Percentiles rank a stretch among this genome's conserved stretches.
phyloP scores from a whole-genome alignment of 352 stramenopile species.

The Pythium guiyangense region DNA sequence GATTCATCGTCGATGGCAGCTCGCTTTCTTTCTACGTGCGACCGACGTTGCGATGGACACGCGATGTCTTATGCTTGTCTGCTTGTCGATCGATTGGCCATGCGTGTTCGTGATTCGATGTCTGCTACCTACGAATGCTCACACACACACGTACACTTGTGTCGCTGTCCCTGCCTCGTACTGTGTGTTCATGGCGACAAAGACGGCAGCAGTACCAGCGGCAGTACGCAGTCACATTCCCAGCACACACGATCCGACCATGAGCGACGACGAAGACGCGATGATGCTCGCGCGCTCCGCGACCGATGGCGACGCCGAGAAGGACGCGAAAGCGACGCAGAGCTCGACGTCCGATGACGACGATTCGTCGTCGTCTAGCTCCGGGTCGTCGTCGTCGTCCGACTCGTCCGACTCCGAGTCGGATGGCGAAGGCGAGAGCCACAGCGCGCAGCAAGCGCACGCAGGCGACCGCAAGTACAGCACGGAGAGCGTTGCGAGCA shows the following conservation, averaged over 20 bases:
- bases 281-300: not conserved
- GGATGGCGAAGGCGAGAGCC: slow-evolving; percentile 33
- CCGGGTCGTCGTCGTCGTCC: slow-evolving; percentile 65
- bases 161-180: too few relatives aligned
- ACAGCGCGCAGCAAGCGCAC: slow-evolving; percentile 2
- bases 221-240: not conserved
- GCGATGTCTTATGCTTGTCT: too few relatives aligned
- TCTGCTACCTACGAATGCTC: too few relatives aligned
- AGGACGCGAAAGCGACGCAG: slow-evolving; percentile 22
- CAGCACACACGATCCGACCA: slow-evolving; percentile 1
- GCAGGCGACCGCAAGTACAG: slow-evolving; percentile 29
- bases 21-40: too few relatives aligned
- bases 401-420: slow-evolving; percentile 81
- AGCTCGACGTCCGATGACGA: slow-evolving; percentile 74
- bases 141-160: too few relatives aligned
- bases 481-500: slow-evolving; percentile 24
- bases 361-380: slow-evolving; percentile 69
- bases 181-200: too few relatives aligned
- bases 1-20: too few relatives aligned
- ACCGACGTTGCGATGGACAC: too few relatives aligned
- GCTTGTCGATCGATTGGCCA: too few relatives aligned
- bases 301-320: slow-evolving; percentile 21
- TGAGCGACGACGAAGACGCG: slow-evolving; percentile 22
- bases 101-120: too few relatives aligned
- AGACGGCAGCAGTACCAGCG: too few relatives aligned